Evolutionary conservation across 2,329 filamentous ascomycete species (phyloP), one percentile per base, ranked within the genome.

Genomic region (Nigrospora oryzae): DNA sequence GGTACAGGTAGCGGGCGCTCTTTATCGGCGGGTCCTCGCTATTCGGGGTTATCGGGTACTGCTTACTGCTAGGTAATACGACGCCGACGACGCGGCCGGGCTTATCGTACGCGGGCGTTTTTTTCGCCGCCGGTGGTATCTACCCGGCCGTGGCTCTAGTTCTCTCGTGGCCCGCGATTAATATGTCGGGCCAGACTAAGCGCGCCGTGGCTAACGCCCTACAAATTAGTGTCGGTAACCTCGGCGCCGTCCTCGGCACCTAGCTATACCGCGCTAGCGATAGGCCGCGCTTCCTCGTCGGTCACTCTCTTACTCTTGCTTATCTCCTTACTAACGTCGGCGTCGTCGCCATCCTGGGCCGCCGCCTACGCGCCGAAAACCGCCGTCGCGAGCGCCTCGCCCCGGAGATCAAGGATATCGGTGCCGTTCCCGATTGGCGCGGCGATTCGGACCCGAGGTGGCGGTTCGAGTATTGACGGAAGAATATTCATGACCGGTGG

Each of bases 181-280:
- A 87, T 47, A 79, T 87, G 0, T 81, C 79, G 0, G 81, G 81
- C 0, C 81, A 86, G 61, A 84, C 81, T 0, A 87, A 87, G 61
- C 70, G 83, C 1, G 80, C 79, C 1, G 78, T 81, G 4, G 79
- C 78, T 3, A 85, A 82, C 40, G 83, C 79, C 0, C 78, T 87
- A 74, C 82, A 86, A 53, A 86, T 87, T 46, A 82, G 77, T 11
- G 81, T 87, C 42, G 84, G 83, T 0, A 86, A 86, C 51, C 56
- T 83, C 1, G 83, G 83, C 0, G 82, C 81, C 0, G 79, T 86
- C 0, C 53, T 88, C 19, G 83, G 83, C 0, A 87, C 83, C 1
- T 83, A 88, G 60, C 58, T 88, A 2, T 87, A 87, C 58, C 69
- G 83, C 2, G 67, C 71, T 0, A 65, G 71, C 2, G 77, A 79